Evolutionary conservation across 371 early-diverging fungal species (phyloP).

Genomic region (Rhizopus sp.): DNA sequence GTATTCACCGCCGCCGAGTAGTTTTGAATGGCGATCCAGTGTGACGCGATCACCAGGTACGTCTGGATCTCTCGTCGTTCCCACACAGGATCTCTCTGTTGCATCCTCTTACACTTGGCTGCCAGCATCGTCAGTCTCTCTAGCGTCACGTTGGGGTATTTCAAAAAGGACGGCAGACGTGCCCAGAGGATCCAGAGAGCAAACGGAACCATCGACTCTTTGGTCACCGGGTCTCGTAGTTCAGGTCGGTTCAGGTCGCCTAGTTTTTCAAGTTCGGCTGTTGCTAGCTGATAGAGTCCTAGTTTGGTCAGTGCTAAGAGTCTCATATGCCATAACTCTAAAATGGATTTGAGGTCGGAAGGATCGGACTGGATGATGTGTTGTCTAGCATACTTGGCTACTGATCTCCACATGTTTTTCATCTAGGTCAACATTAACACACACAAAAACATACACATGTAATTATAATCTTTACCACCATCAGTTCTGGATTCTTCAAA

Average conservation of each 20-base stretch:
- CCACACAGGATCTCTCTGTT: slow-evolving; percentile 33
- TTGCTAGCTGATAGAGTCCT: slow-evolving; percentile 59
- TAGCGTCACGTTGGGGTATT: slow-evolving; percentile 48
- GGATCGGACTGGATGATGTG: slow-evolving; percentile 52
- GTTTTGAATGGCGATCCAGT: slow-evolving; percentile 52
- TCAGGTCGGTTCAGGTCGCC: slow-evolving; percentile 56
- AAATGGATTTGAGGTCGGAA: slow-evolving; percentile 7
- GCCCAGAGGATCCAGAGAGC: slow-evolving; percentile 56
- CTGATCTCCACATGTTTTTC: slow-evolving; percentile 61
- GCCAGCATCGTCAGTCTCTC: slow-evolving; percentile 55
- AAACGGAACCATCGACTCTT: slow-evolving; percentile 58
- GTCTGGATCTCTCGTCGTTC: slow-evolving; percentile 50
- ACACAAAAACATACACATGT: not conserved
- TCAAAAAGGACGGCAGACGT: slow-evolving; percentile 52
- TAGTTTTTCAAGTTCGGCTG: slow-evolving; percentile 62
- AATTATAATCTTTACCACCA: slow-evolving; percentile 23
- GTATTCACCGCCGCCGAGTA: slow-evolving; percentile 46
- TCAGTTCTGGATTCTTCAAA: slow-evolving; percentile 34
- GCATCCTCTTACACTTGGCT: slow-evolving; percentile 55
- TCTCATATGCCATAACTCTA: slow-evolving; percentile 60
- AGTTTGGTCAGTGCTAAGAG: slow-evolving; percentile 55
- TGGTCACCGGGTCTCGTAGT: slow-evolving; percentile 24
- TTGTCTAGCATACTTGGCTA: slow-evolving; percentile 58
- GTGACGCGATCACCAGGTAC: slow-evolving; percentile 55
- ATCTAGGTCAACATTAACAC: slow-evolving; percentile 25